Conservation (phyloP, 257 asterid species). For the Plectranthus barbatus region DNA sequence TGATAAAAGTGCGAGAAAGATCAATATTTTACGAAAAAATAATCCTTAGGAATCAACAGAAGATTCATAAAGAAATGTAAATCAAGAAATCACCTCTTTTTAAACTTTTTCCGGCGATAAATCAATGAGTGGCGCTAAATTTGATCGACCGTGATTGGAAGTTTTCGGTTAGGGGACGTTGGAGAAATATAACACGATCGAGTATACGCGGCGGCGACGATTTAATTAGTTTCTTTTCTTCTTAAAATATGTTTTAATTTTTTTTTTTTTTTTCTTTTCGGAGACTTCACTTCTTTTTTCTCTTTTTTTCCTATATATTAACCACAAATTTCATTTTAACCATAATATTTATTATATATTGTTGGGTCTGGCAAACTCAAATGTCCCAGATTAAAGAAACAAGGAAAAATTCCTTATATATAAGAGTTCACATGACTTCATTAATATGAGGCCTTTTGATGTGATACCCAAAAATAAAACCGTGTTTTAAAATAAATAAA, state of each 20-base stretch:
- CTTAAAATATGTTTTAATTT: neutral
- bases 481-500: no score
- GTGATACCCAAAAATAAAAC: no score
- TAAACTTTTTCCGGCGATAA: slow-evolving; percentile 17
- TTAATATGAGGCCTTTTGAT: no score
- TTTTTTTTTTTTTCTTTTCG: neutral
- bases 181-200: slow-evolving; percentile 4
- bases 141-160: neutral
- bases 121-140: neutral
- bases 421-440: no score
- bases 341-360: no score
- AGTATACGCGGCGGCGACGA: slow-evolving; percentile 15
- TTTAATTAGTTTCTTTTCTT: neutral
- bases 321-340: no score
- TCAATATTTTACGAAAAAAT: neutral
- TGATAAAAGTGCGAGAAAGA: neutral
- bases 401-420: no score
- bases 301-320: no score
- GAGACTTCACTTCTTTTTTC: neutral
- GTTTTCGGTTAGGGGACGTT: slow-evolving; percentile 11
- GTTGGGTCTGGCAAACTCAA: no score
- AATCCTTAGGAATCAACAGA: neutral
- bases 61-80: neutral
- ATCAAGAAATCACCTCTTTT: neutral
- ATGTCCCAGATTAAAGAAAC: no score